These are phyloP conservation scores for Tagetes patula DNA, from an alignment of 129 eudicot species.

Conservation along the genomic window DNA sequence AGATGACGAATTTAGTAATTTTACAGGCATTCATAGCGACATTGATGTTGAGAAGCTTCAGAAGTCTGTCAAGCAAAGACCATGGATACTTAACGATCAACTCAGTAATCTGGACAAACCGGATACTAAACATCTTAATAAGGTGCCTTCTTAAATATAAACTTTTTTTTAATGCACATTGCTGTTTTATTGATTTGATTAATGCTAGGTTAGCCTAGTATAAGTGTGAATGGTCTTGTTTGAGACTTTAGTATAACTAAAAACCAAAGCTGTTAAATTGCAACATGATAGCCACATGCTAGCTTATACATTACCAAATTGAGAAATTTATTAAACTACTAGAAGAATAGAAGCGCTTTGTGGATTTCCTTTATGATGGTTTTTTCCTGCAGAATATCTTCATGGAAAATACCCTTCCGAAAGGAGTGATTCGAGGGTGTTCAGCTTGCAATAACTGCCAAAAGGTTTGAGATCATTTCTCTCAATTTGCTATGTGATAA, in stretches of 20 bases:
- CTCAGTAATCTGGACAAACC: slow-evolving; percentile 29
- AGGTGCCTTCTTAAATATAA: slow-evolving; percentile 27
- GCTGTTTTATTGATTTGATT: slow-evolving; percentile 9
- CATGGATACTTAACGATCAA: slow-evolving; percentile 61
- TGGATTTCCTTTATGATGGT: neutral
- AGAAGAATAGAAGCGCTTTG: neutral
- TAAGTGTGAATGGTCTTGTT: slow-evolving; percentile 12
- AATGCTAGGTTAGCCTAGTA: neutral
- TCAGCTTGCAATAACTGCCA: slow-evolving; percentile 47
- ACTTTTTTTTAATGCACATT: neutral
- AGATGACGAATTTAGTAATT: slow-evolving; percentile 26
- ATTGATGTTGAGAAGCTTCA: slow-evolving; percentile 44
- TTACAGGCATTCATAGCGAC: slow-evolving; percentile 30
- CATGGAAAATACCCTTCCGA: slow-evolving; percentile 51
- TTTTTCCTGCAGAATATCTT: slow-evolving; percentile 40
- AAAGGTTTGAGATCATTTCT: slow-evolving; percentile 44
- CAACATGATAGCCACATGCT: neutral
- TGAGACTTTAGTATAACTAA: neutral
- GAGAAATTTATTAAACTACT: neutral
- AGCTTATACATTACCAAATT: neutral
- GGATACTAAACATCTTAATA: slow-evolving; percentile 36
- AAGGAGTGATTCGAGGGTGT: slow-evolving; percentile 76
- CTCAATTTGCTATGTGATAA: slow-evolving; percentile 5
- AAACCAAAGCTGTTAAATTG: neutral
- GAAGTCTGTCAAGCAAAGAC: slow-evolving; percentile 40